These are phyloP conservation scores for Venturiaceae sp. DNA, from an alignment of 2,329 filamentous ascomycete genomes.

Conservation along the genomic window DNA sequence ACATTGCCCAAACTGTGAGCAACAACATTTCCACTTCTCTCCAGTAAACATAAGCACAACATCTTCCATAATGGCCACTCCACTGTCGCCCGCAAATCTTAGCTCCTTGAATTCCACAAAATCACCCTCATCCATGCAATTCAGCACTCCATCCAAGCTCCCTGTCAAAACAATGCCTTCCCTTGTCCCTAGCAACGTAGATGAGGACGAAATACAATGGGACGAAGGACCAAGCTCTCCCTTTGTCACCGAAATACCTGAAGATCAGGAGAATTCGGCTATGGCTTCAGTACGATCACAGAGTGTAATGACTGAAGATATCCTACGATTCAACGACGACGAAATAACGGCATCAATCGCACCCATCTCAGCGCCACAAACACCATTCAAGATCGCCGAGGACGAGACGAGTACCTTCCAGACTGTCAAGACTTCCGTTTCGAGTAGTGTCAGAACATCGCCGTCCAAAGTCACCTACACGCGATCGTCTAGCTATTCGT, in stretches of 20 bases:
- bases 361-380: background rate
- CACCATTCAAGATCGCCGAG: slow-evolving; percentile 1
- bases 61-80: slow-evolving; percentile 1
- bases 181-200: slow-evolving; percentile 2
- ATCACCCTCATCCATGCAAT: background rate
- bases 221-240: slow-evolving; percentile 37
- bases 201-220: slow-evolving; percentile 25
- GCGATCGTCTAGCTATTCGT: background rate
- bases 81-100: background rate
- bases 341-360: slow-evolving; percentile 8
- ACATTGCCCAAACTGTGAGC: too few relatives aligned
- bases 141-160: background rate
- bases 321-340: slow-evolving; percentile 3
- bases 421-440: background rate
- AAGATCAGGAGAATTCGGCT: slow-evolving; percentile 21
- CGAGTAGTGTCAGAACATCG: background rate
- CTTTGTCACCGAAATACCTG: slow-evolving; percentile 28
- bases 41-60: background rate
- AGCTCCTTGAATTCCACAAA: background rate
- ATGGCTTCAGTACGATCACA: background rate
- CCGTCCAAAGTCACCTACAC: background rate
- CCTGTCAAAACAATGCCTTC: background rate
- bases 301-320: background rate
- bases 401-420: slow-evolving; percentile 6
- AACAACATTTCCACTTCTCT: background rate